phyloP scores from a whole-genome alignment of 345 rosid species.

The Rhodomyrtus tomentosa region DNA sequence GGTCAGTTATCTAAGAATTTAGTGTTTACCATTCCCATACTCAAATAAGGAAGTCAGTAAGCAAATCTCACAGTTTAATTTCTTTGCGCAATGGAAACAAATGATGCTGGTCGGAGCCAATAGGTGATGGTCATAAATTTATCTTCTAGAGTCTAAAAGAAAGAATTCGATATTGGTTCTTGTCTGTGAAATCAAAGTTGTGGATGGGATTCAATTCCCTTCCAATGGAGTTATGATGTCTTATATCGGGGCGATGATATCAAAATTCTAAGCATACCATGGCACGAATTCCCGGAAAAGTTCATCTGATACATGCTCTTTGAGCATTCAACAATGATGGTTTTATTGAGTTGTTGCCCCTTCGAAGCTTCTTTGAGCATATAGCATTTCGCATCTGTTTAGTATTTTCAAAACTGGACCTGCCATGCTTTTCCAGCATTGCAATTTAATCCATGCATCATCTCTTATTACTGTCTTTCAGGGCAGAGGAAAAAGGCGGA shows the following conservation, averaged over 20 bases:
- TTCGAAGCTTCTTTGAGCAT: background rate
- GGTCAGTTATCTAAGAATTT: constrained; percentile 5
- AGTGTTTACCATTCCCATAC: background rate
- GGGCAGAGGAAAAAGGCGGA: background rate
- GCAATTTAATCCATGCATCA: background rate
- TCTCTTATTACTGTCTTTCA: background rate
- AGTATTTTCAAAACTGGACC: background rate
- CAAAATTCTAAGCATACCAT: background rate
- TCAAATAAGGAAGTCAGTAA: background rate
- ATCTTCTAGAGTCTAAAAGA: background rate
- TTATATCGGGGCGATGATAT: background rate
- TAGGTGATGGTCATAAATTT: background rate
- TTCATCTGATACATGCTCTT: background rate
- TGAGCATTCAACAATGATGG: background rate
- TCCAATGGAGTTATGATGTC: background rate
- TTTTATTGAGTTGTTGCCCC: background rate
- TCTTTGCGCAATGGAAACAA: background rate
- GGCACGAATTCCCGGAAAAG: background rate
- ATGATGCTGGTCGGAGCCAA: background rate
- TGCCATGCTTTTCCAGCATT: background rate
- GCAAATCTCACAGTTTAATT: background rate
- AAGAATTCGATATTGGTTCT: background rate
- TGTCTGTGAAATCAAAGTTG: background rate
- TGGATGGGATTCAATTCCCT: background rate
- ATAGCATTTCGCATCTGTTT: background rate